These are phyloP conservation scores for Amanita rubescens DNA, from an alignment of 768 basidiomycete species.

Conservation along the genomic window DNA sequence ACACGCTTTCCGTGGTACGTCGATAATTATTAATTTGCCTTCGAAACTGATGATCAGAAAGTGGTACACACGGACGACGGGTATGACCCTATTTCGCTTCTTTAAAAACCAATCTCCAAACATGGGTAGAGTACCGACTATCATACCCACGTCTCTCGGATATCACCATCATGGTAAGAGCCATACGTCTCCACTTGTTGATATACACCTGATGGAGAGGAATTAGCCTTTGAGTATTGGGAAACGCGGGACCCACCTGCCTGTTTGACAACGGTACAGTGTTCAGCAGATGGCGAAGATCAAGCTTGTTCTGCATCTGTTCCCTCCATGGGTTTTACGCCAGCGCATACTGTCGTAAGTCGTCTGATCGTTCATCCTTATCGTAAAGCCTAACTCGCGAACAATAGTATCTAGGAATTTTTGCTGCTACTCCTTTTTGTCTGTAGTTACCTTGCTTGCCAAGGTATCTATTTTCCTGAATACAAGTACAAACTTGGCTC, in stretches of 20 bases:
- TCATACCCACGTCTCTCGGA: constrained; percentile 39
- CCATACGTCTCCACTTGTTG: neutral
- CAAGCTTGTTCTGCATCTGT: constrained; percentile 39
- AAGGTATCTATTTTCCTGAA: too few species aligned
- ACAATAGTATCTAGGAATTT: constrained; percentile 33
- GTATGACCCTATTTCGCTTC: constrained; percentile 16
- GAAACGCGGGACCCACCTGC: constrained; percentile 34
- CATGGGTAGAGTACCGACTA: constrained; percentile 39
- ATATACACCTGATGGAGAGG: too few species aligned
- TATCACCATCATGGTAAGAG: constrained; percentile 46
- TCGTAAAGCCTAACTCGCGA: too few species aligned
- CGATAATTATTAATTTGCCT: neutral
- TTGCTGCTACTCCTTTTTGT: constrained; percentile 32
- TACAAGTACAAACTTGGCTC: too few species aligned
- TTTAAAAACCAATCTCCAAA: neutral
- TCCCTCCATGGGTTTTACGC: constrained; percentile 36
- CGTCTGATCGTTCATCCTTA: too few species aligned
- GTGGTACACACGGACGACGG: constrained; percentile 47
- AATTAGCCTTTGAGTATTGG: constrained; percentile 45
- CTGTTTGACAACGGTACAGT: constrained; percentile 32
- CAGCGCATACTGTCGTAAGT: constrained; percentile 39
- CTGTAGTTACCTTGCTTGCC: too few species aligned
- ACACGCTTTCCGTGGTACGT: constrained; percentile 35
- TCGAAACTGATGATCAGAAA: constrained; percentile 13
- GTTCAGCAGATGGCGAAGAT: constrained; percentile 42